These are phyloP conservation scores for Babesia gibsoni DNA, from an alignment of 169 alveolate species.

Conservation along the genomic window DNA sequence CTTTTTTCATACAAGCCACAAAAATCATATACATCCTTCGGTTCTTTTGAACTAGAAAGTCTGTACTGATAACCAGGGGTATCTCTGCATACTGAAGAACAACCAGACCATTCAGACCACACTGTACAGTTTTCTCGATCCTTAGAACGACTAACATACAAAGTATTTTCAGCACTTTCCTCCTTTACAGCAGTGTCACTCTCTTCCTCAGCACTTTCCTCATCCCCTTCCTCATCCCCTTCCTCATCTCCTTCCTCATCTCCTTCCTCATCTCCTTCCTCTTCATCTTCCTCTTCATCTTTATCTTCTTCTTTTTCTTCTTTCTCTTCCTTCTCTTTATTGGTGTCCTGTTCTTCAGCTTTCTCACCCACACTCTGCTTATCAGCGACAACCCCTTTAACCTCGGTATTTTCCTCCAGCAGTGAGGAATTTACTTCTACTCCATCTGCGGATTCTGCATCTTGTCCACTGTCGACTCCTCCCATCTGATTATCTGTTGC, in stretches of 20 bases:
- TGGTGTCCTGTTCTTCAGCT: neutral
- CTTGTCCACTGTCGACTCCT: too few relatives aligned
- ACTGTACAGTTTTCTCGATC: neutral
- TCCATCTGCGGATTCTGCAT: too few relatives aligned
- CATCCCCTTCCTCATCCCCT: neutral
- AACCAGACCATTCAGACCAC: conserved; percentile 45
- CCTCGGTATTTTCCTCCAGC: too few relatives aligned
- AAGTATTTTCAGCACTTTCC: too few relatives aligned
- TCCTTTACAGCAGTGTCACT: neutral
- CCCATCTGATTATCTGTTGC: too few relatives aligned
- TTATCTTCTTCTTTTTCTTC: neutral
- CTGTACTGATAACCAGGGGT: conserved; percentile 3
- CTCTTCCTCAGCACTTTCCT: neutral
- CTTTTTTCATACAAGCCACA: neutral
- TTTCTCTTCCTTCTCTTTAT: neutral
- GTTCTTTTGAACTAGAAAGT: neutral
- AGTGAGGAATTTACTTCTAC: too few relatives aligned
- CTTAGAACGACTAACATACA: neutral
- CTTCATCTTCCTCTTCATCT: conserved; percentile 8
- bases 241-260: neutral
- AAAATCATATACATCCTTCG: neutral
- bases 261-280: neutral
- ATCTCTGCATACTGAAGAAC: conserved; percentile 23
- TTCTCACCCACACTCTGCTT: too few relatives aligned
- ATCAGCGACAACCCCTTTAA: too few relatives aligned